Conservation (phyloP, 2,329 filamentous ascomycete species). For the Trichophyton rubrum region DNA sequence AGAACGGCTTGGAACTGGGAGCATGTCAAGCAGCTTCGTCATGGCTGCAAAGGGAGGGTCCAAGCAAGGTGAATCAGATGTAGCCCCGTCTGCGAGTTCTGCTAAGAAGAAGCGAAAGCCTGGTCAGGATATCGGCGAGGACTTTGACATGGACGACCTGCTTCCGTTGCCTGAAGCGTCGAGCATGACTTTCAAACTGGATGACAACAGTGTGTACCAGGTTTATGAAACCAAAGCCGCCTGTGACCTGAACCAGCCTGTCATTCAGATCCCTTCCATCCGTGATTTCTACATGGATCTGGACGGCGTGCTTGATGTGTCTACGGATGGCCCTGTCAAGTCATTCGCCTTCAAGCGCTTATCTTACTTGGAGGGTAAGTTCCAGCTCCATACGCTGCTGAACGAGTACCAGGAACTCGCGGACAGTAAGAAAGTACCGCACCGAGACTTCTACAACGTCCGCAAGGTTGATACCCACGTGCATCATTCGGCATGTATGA, state of each 20-base stretch:
- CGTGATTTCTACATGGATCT: conserved; percentile 94
- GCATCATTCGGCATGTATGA: conserved; percentile 98
- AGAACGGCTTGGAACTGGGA: conserved; percentile 27
- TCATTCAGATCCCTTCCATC: conserved; percentile 76
- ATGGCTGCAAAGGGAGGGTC: conserved; percentile 16
- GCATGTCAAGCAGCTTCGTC: conserved; percentile 19
- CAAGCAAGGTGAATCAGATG: conserved; percentile 20
- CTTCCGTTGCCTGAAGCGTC: conserved; percentile 59
- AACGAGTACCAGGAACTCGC: conserved; percentile 98
- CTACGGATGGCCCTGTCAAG: conserved; percentile 89
- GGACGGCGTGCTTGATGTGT: conserved; percentile 74
- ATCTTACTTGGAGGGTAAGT: conserved; percentile 93
- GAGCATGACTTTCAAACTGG: conserved; percentile 64
- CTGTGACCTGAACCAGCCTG: conserved; percentile 51
- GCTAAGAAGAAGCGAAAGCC: conserved; percentile 60
- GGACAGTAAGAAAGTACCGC: conserved; percentile 93
- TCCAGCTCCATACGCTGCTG: conserved; percentile 81
- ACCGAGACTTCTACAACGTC: conserved; percentile 98
- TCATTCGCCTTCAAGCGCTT: conserved; percentile 91
- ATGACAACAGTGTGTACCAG: conserved; percentile 79
- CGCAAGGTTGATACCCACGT: conserved; percentile 98
- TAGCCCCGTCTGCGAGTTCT: conserved; percentile 29
- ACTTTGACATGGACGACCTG: conserved; percentile 72
- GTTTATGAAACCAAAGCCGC: conserved; percentile 64
- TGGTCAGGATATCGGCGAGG: conserved; percentile 79